phyloP scores from a whole-genome alignment of 768 basidiomycete genomes.

The Baorangia bicolor region DNA sequence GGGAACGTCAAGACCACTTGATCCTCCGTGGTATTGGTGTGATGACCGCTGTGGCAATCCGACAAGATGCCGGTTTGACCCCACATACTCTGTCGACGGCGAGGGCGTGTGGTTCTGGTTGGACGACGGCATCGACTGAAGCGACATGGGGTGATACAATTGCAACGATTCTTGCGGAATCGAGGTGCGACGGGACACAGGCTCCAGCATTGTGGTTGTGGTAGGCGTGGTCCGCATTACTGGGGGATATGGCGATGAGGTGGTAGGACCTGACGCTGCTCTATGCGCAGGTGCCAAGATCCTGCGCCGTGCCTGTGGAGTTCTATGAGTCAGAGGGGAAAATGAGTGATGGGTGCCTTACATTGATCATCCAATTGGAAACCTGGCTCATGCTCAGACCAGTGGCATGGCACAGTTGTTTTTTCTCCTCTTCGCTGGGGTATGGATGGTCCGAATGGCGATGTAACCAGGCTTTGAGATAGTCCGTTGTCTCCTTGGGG shows the following conservation, averaged over 20 bases:
- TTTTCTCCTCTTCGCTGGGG: constrained; percentile 88
- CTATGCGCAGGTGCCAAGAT: constrained; percentile 82
- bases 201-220: constrained; percentile 30
- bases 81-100: constrained; percentile 40
- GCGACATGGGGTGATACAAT: constrained; percentile 76
- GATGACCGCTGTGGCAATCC: constrained; percentile 39
- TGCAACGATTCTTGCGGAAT: constrained; percentile 71
- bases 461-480: constrained; percentile 85
- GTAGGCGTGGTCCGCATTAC: constrained; percentile 34
- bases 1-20: constrained; percentile 24
- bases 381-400: constrained; percentile 88
- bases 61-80: constrained; percentile 46
- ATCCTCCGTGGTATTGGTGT: constrained; percentile 28
- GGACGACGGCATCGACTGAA: constrained; percentile 49
- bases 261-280: constrained; percentile 73
- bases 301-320: constrained; percentile 67
- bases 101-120: constrained; percentile 35
- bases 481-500: constrained; percentile 88
- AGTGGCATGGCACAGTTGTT: constrained; percentile 81
- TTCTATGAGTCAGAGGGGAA: constrained; percentile 12
- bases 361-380: constrained; percentile 94
- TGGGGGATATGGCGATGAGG: constrained; percentile 68
- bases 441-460: constrained; percentile 88
- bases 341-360: constrained; percentile 33
- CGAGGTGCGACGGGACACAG: constrained; percentile 56